Evolutionary conservation across 306 rosid genomes (phyloP).

Genomic region (Cicer bijugum): DNA sequence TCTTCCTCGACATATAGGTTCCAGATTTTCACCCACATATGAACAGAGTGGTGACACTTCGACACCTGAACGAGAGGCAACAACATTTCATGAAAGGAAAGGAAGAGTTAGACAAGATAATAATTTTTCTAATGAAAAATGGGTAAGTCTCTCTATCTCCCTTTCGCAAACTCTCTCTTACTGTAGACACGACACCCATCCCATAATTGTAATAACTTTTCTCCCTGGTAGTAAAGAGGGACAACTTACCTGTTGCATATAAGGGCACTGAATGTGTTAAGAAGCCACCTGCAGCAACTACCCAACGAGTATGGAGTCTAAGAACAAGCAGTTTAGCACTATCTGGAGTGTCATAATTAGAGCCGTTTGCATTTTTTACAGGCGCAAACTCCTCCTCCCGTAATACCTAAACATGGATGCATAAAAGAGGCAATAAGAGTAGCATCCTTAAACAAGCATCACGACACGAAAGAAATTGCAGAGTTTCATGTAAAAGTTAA

Average conservation of each 20-base stretch:
- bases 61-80: constrained; percentile 66
- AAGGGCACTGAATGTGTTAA: constrained; percentile 96
- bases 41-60: constrained; percentile 97
- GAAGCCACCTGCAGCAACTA: constrained; percentile 98
- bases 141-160: no score
- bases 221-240: constrained; percentile 16
- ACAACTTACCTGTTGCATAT: constrained; percentile 77
- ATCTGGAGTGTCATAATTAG: constrained; percentile 93
- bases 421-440: constrained; percentile 39
- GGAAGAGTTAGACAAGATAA: constrained; percentile 17
- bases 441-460: constrained; percentile 32
- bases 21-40: constrained; percentile 92
- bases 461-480: constrained; percentile 23
- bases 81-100: constrained; percentile 23
- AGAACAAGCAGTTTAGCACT: constrained; percentile 93
- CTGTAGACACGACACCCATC: background rate
- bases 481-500: constrained; percentile 8
- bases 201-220: constrained; percentile 1
- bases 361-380: constrained; percentile 89
- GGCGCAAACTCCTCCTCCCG: constrained; percentile 99
- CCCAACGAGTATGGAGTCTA: constrained; percentile 98
- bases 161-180: background rate
- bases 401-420: constrained; percentile 59
- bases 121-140: background rate
- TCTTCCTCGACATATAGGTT: constrained; percentile 94